Base-by-base conservation (phyloP, 2,329 filamentous ascomycete species). In the Seiridium unicorne region DNA sequence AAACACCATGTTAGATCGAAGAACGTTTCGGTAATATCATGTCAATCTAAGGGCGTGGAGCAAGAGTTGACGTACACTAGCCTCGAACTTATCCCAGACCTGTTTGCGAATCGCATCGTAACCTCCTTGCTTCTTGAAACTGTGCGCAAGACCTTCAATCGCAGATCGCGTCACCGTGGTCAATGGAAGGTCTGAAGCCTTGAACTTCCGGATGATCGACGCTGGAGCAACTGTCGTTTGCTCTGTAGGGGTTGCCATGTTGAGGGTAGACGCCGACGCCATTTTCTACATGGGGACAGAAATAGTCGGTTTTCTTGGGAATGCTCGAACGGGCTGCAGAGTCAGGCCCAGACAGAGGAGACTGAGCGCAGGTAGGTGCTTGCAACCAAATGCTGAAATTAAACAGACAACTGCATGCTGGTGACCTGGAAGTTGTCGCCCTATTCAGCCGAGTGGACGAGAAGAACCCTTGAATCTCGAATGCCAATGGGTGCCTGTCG, bases 71-170 rank as follows among this genome's bases (percentile, higher is more conserved):
- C 83, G 60, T 82, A 92, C 89, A 66, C 86, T 88, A 36, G 84
- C 83, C 69, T 88, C 86, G 66, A 92, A 91, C 60, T 90, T 87
- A 51, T 90, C 85, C 84, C 90, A 92, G 9, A 91, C 82, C 67
- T 90, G 84, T 71, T 92, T 93, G 62, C 91, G 87, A 64, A 93
- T 84, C 11, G 83, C 79, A 74, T 95, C 91, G 70, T 93, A 95
- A 60, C 90, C 89, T 62, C 91, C 91, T 74, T 92, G 92, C 77
- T 93, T 94, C 76, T 93, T 93, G 78, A 93, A 94, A 9, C 84
- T 89, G 70, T 91, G 88, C n/a, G 90, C 85, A 31, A 94, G 82
- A 13, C 82, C 84, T 67, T 93, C 90, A 60, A 94, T 92, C 1
- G 89, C 87, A 1, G 84, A 83, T 64, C 89, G 83, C 57, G 91